Evolutionary conservation across 805 yeast genomes (phyloP).

Genomic region (Clavispora carvajalis): DNA sequence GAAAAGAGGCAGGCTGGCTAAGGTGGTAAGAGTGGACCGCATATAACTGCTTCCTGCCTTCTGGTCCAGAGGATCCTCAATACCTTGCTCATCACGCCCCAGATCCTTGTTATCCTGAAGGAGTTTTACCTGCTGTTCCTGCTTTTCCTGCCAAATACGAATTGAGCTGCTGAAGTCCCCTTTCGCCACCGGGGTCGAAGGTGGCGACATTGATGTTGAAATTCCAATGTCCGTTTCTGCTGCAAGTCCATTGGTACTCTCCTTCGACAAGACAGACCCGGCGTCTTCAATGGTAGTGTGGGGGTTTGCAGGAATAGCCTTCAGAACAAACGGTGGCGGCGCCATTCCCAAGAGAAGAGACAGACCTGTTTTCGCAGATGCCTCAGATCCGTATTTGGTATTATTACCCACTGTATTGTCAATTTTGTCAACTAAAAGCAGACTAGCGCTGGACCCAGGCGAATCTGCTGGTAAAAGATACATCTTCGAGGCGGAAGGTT

Average conservation of each 20-base stretch:
- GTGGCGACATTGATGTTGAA: conserved; percentile 3
- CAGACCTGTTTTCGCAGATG: conserved; percentile 1
- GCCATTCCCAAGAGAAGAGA: background rate
- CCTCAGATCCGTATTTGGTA: background rate
- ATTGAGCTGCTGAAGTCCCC: conserved; percentile 11
- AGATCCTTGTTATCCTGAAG: background rate
- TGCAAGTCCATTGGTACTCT: conserved; percentile 10
- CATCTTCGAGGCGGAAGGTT: background rate
- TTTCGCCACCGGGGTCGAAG: conserved; percentile 8
- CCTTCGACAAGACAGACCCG: conserved; percentile 28
- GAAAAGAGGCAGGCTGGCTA: conserved; percentile 5
- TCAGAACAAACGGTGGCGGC: conserved; percentile 28
- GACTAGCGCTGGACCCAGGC: background rate
- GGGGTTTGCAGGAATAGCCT: conserved; percentile 48
- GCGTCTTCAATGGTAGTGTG: conserved; percentile 49
- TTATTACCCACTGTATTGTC: background rate
- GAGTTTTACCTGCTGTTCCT: conserved; percentile 4
- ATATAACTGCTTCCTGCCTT: conserved; percentile 1
- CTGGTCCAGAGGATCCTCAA: background rate
- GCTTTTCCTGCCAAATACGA: conserved; percentile 14
- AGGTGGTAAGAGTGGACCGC: conserved; percentile 1
- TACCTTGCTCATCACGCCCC: conserved; percentile 1
- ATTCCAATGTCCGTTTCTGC: background rate
- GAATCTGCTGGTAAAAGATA: background rate
- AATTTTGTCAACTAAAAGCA: background rate